Evolutionary conservation across 306 rosid genomes (phyloP), one percentile per base, ranked within the genome.

Genomic region (Fragaria ananassa): DNA sequence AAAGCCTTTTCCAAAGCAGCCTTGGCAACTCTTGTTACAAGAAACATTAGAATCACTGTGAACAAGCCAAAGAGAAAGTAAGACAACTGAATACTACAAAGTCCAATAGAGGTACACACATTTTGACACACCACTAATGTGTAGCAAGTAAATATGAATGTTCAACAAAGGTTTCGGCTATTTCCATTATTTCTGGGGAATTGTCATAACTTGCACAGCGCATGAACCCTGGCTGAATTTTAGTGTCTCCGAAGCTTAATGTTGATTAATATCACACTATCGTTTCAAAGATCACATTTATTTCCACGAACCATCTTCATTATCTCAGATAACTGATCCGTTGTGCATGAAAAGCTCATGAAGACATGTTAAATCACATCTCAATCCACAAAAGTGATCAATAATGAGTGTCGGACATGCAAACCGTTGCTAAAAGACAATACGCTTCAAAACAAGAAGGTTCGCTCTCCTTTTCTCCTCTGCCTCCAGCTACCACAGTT

Each of bases 1-100:
- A 95, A 85, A 74, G 99, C 96, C 76, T 88, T 87, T n/a, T 92
- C 96, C 77, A 92, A 85, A 53, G 99, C 88, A 11, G 87, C 75
- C 91, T 87, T 92, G 76, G 97, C 97, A 53, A 92, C 90, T 88
- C 75, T 92, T 14, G 96, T 95, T 31, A 92, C 90, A 51, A 91
- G 88, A 71, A 88, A 31, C 82, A 95, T 83, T 56, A 90, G 60
- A 83, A 92, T 76, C 85, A 87, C 97, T 95, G 93, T 84, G 63
- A 70, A 77, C 42, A 79, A 65, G 72, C 82, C 78, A 70, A 65
- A 82, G 50, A 71, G 81, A 67, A 72, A 58, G 66, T 45, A 53
- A 29, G 68, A 13, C 17, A 4, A 60, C 21, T 8, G 54, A 71
- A 41, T 23, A 57, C 65, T 37, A 44, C 53, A 39, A 53, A 41